A percentile compares a stretch with the other conserved stretches of the same genome.
These are phyloP conservation scores for Penicillium flavigenum DNA, from an alignment of 495 filamentous ascomycete species.

Conservation along the genomic window DNA sequence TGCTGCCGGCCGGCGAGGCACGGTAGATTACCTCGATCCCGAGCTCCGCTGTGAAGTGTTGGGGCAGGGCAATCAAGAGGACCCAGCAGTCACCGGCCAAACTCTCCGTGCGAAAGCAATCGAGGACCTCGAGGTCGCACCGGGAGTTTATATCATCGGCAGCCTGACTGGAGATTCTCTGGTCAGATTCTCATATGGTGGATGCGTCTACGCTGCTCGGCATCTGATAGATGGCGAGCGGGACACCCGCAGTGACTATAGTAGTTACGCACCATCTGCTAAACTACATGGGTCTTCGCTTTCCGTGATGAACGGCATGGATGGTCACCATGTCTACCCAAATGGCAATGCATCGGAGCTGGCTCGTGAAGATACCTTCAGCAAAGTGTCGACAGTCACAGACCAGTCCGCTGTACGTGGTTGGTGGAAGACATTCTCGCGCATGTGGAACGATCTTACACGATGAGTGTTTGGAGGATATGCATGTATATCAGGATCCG, in stretches of 20 bases:
- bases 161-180: slow-evolving; percentile 66
- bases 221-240: slow-evolving; percentile 42
- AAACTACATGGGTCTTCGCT: slow-evolving; percentile 27
- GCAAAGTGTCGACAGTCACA: slow-evolving; percentile 21
- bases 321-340: slow-evolving; percentile 40
- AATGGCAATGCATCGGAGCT: slow-evolving; percentile 8
- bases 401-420: slow-evolving; percentile 15
- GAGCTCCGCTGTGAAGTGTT: slow-evolving; percentile 53
- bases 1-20: slow-evolving; percentile 61
- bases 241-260: slow-evolving; percentile 18
- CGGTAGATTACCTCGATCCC: slow-evolving; percentile 53
- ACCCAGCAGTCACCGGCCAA: slow-evolving; percentile 50
- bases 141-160: slow-evolving; percentile 58
- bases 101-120: slow-evolving; percentile 57
- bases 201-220: slow-evolving; percentile 59
- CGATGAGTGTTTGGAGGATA: slow-evolving; percentile 5
- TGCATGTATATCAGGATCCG: slow-evolving; percentile 1
- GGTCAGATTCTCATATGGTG: slow-evolving; percentile 62
- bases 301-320: slow-evolving; percentile 43
- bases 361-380: slow-evolving; percentile 27
- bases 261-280: slow-evolving; percentile 20
- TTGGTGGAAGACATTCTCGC: slow-evolving; percentile 28
- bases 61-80: slow-evolving; percentile 23
- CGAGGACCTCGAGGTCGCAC: slow-evolving; percentile 54
- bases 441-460: slow-evolving; percentile 26